A percentile compares a stretch with the other conserved stretches of the same genome.
phyloP scores from a whole-genome alignment of 495 filamentous ascomycete species.

The Penicillium lagena region DNA sequence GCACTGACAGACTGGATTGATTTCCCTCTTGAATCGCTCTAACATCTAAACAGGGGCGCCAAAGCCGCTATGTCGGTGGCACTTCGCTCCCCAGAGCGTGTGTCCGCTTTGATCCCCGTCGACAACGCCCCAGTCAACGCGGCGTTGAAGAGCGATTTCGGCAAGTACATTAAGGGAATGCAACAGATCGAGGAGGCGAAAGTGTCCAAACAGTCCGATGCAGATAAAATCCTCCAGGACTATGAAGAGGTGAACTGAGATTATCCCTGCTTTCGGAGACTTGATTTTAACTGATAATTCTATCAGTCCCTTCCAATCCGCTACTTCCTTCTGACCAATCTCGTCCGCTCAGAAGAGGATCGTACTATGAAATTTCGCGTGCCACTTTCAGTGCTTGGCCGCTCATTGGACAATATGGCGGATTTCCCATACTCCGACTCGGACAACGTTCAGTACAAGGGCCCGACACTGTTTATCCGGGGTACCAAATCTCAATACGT shows the following conservation, averaged over 20 bases:
- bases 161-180: constrained; percentile 80
- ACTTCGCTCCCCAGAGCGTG: constrained; percentile 55
- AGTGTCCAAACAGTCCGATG: constrained; percentile 65
- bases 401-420: constrained; percentile 55
- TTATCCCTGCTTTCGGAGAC: not conserved
- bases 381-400: constrained; percentile 51
- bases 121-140: constrained; percentile 91
- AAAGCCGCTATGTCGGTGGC: constrained; percentile 91
- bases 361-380: constrained; percentile 50
- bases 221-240: constrained; percentile 67
- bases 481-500: constrained; percentile 83
- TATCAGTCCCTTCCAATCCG: constrained; percentile 63
- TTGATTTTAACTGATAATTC: not conserved
- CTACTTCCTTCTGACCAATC: constrained; percentile 91
- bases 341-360: constrained; percentile 47
- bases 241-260: constrained; percentile 60
- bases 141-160: constrained; percentile 65
- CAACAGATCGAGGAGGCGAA: constrained; percentile 58
- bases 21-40: no score
- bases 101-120: constrained; percentile 69
- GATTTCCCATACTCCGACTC: constrained; percentile 76
- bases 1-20: no score
- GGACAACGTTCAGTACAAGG: constrained; percentile 52
- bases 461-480: constrained; percentile 75
- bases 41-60: constrained; percentile 59